These are phyloP conservation scores for Taphrina deformans DNA, from an alignment of 1,139 yeast genomes.

Conservation along the genomic window DNA sequence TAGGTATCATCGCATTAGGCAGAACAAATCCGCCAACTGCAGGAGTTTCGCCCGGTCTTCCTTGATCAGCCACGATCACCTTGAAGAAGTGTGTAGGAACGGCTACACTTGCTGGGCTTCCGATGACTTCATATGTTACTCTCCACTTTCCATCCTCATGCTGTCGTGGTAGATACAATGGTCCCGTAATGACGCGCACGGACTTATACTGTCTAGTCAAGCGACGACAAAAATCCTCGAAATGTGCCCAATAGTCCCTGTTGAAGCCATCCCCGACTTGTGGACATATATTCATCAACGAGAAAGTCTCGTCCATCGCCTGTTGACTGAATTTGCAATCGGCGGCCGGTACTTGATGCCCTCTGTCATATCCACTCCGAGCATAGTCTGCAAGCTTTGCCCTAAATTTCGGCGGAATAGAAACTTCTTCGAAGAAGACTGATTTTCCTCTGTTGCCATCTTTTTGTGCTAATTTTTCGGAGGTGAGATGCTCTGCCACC, in stretches of 20 bases:
- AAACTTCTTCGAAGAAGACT: constrained; percentile 81
- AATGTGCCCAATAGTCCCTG: constrained; percentile 96
- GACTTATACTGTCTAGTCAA: constrained; percentile 66
- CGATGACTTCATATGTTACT: constrained; percentile 83
- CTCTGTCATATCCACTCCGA: constrained; percentile 94
- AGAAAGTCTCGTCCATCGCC: constrained; percentile 95
- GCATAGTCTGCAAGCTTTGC: constrained; percentile 79
- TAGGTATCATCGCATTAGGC: constrained; percentile 77
- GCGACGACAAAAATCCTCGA: constrained; percentile 83
- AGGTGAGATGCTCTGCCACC: constrained; percentile 85
- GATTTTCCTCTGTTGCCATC: constrained; percentile 71
- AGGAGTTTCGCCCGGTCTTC: constrained; percentile 52
- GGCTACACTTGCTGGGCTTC: constrained; percentile 93
- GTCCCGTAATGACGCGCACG: constrained; percentile 90
- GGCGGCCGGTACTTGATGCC: constrained; percentile 86
- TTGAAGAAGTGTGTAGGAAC: constrained; percentile 98
- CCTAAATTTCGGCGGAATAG: constrained; percentile 74
- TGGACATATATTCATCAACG: constrained; percentile 86
- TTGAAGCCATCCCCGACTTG: constrained; percentile 98
- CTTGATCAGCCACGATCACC: constrained; percentile 74
- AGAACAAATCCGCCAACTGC: constrained; percentile 90
- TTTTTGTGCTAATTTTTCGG: constrained; percentile 57
- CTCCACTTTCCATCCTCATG: constrained; percentile 76
- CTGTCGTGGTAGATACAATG: constrained; percentile 78
- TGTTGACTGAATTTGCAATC: constrained; percentile 84